Conservation (phyloP, 768 basidiomycete genomes). For the Trametes elegans region DNA sequence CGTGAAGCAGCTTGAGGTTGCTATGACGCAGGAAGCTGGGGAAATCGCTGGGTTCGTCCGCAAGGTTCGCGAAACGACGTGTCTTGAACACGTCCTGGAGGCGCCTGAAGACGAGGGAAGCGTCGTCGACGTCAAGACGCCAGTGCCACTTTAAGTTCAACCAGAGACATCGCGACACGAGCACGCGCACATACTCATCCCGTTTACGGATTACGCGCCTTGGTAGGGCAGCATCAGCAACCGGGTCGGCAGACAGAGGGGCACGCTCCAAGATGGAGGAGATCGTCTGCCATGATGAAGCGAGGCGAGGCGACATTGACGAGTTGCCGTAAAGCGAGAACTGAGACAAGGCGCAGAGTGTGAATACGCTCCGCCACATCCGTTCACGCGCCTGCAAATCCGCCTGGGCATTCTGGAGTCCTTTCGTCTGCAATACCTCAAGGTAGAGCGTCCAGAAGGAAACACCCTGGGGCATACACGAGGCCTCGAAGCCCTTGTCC, state of each 20-base stretch:
- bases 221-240: constrained; percentile 39
- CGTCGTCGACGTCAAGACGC: constrained; percentile 55
- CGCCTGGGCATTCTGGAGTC: constrained; percentile 25
- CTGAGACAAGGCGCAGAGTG: constrained; percentile 73
- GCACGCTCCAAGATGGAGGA: constrained; percentile 56
- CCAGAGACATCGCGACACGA: constrained; percentile 72
- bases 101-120: constrained; percentile 55
- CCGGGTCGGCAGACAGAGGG: constrained; percentile 47
- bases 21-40: constrained; percentile 65
- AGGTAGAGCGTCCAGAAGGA: constrained; percentile 42
- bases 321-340: constrained; percentile 60
- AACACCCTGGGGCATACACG: constrained; percentile 23
- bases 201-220: constrained; percentile 45
- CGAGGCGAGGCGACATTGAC: constrained; percentile 39
- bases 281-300: constrained; percentile 67
- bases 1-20: constrained; percentile 51
- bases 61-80: constrained; percentile 72
- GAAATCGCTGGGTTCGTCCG: constrained; percentile 59
- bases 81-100: constrained; percentile 74
- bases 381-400: constrained; percentile 55
- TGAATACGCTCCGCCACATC: constrained; percentile 70
- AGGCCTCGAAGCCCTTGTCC: neutral
- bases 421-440: constrained; percentile 7
- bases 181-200: constrained; percentile 67
- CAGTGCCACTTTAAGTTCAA: constrained; percentile 78